Evolutionary conservation across 2,329 filamentous ascomycete species (phyloP), one percentile per base, ranked within the genome.

Genomic region (Aureobasidium sp.): DNA sequence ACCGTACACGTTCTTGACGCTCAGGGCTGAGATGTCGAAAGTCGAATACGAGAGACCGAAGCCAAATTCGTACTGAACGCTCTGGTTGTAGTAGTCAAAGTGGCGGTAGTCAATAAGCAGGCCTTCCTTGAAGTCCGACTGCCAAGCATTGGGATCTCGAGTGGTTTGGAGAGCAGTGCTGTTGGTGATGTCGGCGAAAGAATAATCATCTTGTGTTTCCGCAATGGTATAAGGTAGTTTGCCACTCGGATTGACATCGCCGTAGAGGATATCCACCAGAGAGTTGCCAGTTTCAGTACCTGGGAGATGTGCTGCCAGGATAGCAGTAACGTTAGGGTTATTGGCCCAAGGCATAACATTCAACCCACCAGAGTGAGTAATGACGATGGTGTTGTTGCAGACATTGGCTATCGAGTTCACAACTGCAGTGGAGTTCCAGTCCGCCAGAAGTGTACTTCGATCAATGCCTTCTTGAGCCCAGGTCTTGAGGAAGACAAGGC

Each of bases 401-500:
- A 70, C 68, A 39, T 70, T 68, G 6, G 81, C 76, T 7, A 81
- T 76, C 1, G 72, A 71, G 52, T 81, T 70, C n/a, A 80, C 78
- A 6, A 81, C 55, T 59, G 69, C 68, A 4, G 72, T 72, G 27
- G 71, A 72, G 62, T 80, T 71, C 72, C 75, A 78, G 67, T 79
- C 77, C n/a, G 73, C 68, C 29, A 71, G 67, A 5, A 80, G 70
- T 7, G 70, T 69, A 4, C 64, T 63, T 22, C 79, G 73, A 64
- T 81, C 79, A n/a, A 66, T 69, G 48, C 73, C 77, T 68, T 81
- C 79, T 2, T 72, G 70, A 0, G 78, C 78, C 70, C 73, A 80
- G 15, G 70, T 81, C 81, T 85, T 86, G 62, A 85, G 74, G 71
- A 86, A 83, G 34, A 86, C 82, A n/a, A 86, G 74, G 70, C 66